Evolutionary conservation across 1,139 yeast genomes (phyloP).

Genomic region (Pichia sp.): DNA sequence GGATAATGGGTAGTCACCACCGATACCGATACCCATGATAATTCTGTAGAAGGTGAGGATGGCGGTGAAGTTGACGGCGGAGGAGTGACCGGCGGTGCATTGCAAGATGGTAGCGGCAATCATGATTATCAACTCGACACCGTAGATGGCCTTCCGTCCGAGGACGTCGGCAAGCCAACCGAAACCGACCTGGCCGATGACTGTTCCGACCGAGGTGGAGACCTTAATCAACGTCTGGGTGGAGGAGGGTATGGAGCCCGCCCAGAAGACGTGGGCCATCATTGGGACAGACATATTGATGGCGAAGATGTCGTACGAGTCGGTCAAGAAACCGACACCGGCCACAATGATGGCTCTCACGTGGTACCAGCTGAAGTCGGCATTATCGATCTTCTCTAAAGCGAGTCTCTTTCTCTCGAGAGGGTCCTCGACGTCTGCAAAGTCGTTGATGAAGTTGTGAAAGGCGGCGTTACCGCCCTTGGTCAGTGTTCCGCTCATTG

Average conservation of each 20-base stretch:
- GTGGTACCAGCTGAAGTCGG: slow-evolving; percentile 84
- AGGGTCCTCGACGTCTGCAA: slow-evolving; percentile 81
- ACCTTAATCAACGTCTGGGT: slow-evolving; percentile 75
- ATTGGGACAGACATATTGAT: slow-evolving; percentile 75
- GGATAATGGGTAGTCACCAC: slow-evolving; percentile 98
- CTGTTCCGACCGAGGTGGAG: slow-evolving; percentile 91
- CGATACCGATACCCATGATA: slow-evolving; percentile 93
- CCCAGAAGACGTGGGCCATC: slow-evolving; percentile 76
- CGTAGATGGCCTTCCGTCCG: slow-evolving; percentile 86
- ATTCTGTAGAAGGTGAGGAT: slow-evolving; percentile 70
- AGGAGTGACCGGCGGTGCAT: slow-evolving; percentile 64
- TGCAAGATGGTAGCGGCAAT: slow-evolving; percentile 75
- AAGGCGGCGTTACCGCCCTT: slow-evolving; percentile 87
- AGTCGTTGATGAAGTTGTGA: slow-evolving; percentile 80
- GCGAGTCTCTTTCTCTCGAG: slow-evolving; percentile 88
- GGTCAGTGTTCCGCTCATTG: slow-evolving; percentile 32
- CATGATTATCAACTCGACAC: slow-evolving; percentile 81
- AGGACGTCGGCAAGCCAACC: slow-evolving; percentile 80
- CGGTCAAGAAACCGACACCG: slow-evolving; percentile 92
- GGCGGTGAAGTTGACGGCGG: slow-evolving; percentile 69
- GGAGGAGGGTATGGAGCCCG: slow-evolving; percentile 60
- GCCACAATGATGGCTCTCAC: slow-evolving; percentile 83
- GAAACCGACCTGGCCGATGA: slow-evolving; percentile 83
- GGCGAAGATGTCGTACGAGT: slow-evolving; percentile 88
- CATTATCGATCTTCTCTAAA: slow-evolving; percentile 80